Percentiles rank a stretch among this genome's conserved stretches.
phyloP scores from a whole-genome alignment of 2,329 filamentous ascomycete species.

The Penicillium sclerotigenum region DNA sequence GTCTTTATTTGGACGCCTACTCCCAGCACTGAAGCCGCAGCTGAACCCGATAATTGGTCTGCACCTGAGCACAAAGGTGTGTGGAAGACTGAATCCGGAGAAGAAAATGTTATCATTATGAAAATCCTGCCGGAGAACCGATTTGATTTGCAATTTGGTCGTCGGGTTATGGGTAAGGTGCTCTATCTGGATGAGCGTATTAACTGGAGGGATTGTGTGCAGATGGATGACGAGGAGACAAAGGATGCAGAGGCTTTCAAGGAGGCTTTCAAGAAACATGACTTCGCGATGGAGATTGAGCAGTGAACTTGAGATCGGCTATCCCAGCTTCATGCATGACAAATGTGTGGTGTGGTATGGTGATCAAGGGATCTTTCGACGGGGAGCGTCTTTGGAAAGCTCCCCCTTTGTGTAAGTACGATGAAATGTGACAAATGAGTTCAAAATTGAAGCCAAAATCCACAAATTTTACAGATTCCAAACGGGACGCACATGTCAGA shows the following conservation, averaged over 20 bases:
- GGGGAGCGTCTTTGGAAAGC: neutral
- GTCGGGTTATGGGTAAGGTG: slow-evolving; percentile 83
- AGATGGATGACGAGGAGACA: slow-evolving; percentile 73
- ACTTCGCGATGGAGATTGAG: slow-evolving; percentile 63
- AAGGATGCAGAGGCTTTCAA: slow-evolving; percentile 77
- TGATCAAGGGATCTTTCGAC: neutral
- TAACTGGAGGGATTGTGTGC: slow-evolving; percentile 80
- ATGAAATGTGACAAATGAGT: slow-evolving; percentile 7
- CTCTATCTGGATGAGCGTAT: slow-evolving; percentile 73
- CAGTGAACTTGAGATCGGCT: neutral
- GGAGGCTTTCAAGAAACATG: slow-evolving; percentile 76
- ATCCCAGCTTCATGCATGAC: neutral
- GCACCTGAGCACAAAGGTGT: slow-evolving; percentile 3
- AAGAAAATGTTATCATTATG: slow-evolving; percentile 70
- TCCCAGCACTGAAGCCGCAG: neutral
- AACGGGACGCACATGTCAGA: neutral
- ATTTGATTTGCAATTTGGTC: slow-evolving; percentile 88
- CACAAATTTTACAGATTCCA: neutral
- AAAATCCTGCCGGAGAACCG: slow-evolving; percentile 66
- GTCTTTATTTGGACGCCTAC: slow-evolving; percentile 69
- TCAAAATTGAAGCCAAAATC: neutral
- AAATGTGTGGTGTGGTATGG: neutral
- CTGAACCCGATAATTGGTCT: slow-evolving; percentile 6
- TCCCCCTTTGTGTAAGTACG: neutral
- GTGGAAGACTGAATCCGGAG: slow-evolving; percentile 35